phyloP scores from a whole-genome alignment of 768 basidiomycete species.

The Trametes cingulata region DNA sequence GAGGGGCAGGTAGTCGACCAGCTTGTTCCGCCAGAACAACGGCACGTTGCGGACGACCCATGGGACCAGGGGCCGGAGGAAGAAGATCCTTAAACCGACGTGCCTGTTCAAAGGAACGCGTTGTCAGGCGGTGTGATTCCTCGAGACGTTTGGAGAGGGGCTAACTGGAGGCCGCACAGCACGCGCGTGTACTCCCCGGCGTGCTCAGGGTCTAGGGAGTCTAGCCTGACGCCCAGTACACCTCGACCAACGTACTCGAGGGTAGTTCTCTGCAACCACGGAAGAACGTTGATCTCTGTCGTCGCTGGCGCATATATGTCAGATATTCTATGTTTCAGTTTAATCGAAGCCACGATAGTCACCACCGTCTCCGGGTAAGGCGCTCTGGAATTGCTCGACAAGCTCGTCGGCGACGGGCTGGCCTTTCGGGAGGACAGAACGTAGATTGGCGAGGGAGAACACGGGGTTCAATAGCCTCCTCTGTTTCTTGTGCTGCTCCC shows the following conservation, averaged over 20 bases:
- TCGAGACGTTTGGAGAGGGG: background rate
- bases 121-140: background rate
- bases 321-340: too few relatives aligned
- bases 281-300: conserved; percentile 36
- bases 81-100: conserved; percentile 26
- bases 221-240: conserved; percentile 36
- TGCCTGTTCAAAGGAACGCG: conserved; percentile 24
- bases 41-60: conserved; percentile 33
- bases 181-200: conserved; percentile 33
- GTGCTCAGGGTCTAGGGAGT: conserved; percentile 29
- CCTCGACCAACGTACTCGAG: conserved; percentile 40
- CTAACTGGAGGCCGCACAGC: conserved; percentile 35
- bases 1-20: conserved; percentile 37
- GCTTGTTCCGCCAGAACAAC: conserved; percentile 28
- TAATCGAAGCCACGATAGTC: background rate
- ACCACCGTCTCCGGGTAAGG: conserved; percentile 27
- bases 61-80: conserved; percentile 36
- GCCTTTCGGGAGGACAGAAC: conserved; percentile 24
- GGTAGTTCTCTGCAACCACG: conserved; percentile 36
- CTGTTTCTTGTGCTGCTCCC: conserved; percentile 30
- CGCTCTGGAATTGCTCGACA: conserved; percentile 22
- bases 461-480: conserved; percentile 32
- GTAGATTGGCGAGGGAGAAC: conserved; percentile 29
- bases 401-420: conserved; percentile 36
- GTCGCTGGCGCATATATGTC: conserved; percentile 17